A percentile compares a stretch with the other conserved stretches of the same genome.
Evolutionary conservation across 225 moss, liverwort and hornwort species (phyloP).

Genomic region (Pleurozium schreberi): DNA sequence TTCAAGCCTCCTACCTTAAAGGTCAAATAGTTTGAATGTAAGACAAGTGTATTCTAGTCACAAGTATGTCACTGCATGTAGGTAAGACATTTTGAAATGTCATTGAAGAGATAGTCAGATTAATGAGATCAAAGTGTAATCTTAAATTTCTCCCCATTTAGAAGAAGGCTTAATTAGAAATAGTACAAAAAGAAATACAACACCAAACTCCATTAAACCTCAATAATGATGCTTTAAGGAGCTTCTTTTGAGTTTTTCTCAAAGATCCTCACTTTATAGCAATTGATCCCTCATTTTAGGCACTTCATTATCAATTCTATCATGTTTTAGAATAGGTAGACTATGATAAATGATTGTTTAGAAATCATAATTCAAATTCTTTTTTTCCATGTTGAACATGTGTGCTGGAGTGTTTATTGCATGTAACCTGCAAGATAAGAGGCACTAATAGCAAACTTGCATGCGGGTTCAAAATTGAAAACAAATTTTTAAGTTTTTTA

Average conservation of each 20-base stretch:
- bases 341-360: too few relatives aligned
- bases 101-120: rapidly evolving
- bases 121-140: background rate
- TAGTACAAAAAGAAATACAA: too few relatives aligned
- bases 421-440: background rate
- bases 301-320: background rate
- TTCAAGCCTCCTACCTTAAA: too few relatives aligned
- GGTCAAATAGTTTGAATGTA: background rate
- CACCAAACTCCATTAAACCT: background rate
- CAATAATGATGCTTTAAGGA: background rate
- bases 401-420: background rate
- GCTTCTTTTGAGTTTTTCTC: rapidly evolving
- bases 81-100: background rate
- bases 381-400: background rate
- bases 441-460: rapidly evolving
- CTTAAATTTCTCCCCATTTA: background rate
- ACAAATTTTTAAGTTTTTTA: too few relatives aligned
- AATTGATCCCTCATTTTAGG: rapidly evolving
- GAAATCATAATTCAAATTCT: background rate
- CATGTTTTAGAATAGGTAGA: background rate
- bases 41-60: background rate
- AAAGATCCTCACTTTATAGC: background rate
- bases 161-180: too few relatives aligned
- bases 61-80: rapidly evolving
- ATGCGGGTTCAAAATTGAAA: too few relatives aligned